Base-by-base conservation (phyloP, 1,284 basidiomycete genomes). In the Malassezia sympodialis region DNA sequence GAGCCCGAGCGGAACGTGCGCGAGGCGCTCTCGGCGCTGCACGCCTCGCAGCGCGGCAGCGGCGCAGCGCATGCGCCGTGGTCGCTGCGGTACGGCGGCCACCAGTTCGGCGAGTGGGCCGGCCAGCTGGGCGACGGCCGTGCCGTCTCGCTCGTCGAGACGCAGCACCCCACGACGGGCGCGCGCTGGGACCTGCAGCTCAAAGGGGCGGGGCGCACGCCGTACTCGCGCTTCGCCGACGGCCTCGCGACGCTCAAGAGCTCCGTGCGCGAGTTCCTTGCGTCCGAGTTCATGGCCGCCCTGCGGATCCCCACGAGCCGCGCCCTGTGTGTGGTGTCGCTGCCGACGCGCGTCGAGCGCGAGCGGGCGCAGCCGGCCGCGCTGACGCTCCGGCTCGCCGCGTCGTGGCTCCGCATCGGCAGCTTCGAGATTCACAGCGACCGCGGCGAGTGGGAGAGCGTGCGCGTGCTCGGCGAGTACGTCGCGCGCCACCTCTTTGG, bases 61-160 rank as follows among this genome's bases (percentile, higher is more conserved):
- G 57, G 27, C 52, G 57, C 30, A 32, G 39, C 7, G 21, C 44
- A 67, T 40, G 67, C 59, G 0, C 68, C 68, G 0, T 72, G 68
- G 67, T 57, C 68, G n/a, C 54, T 71, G 23, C 64, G 64, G 41
- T 72, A 67, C 49, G 66, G 67, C 12, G 73, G 76, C 1, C 70
- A 76, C 37, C 91, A 96, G 73, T 96, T 96, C 68, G 93, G 90
- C 1, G 76, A 72, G 4, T 96, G 87, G 85, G 93, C 93, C 1
- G 90, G 90, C n/a, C 93, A 96, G 75, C 80, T 98, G 2, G 93
- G 93, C 8, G 93, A 98, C 69, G 93, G 93, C 1, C 82, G 93
- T 14, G 93, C 93, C 0, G 86, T 90, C 27, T 87, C 87, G 8
- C 81, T 98, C 49, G 46, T 64, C 35, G 84, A 86, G 49, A 88